Evolutionary conservation across 1,139 yeast genomes (phyloP).

Genomic region (Ashbya aceris): DNA sequence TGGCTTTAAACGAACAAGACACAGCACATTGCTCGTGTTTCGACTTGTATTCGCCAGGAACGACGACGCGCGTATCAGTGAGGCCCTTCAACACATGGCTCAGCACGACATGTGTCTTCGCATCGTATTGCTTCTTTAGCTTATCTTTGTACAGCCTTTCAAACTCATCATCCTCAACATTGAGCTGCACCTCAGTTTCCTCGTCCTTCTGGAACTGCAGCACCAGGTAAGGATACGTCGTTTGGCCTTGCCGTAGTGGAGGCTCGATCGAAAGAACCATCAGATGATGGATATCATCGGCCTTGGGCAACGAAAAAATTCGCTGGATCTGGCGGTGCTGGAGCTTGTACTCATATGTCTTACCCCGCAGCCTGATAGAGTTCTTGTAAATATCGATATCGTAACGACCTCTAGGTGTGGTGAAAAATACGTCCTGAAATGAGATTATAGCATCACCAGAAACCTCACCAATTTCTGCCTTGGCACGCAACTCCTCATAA

Average conservation of each 20-base stretch:
- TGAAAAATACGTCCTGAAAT: constrained; percentile 80
- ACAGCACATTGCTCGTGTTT: constrained; percentile 73
- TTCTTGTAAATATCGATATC: constrained; percentile 90
- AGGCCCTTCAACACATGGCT: constrained; percentile 86
- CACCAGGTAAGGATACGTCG: constrained; percentile 86
- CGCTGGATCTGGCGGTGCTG: constrained; percentile 87
- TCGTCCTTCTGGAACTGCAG: constrained; percentile 85
- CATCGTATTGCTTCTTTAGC: constrained; percentile 65
- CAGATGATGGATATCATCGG: constrained; percentile 86
- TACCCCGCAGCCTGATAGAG: constrained; percentile 88
- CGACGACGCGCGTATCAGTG: constrained; percentile 74
- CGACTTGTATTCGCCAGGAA: constrained; percentile 79
- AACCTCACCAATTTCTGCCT: constrained; percentile 93
- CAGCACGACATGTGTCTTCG: constrained; percentile 80
- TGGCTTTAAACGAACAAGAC: constrained; percentile 86
- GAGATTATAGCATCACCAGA: constrained; percentile 97
- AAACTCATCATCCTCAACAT: constrained; percentile 75
- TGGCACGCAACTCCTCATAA: constrained; percentile 84
- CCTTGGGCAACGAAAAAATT: constrained; percentile 84
- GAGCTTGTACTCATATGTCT: constrained; percentile 93
- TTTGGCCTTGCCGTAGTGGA: constrained; percentile 90
- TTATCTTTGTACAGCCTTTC: constrained; percentile 68
- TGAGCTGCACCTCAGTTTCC: constrained; percentile 83
- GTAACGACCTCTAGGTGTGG: constrained; percentile 97
- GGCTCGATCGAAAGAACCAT: constrained; percentile 89